Percentiles rank a stretch among this genome's conserved stretches.
Conservation (phyloP, 257 asterid species). For the Phtheirospermum japonicum region DNA sequence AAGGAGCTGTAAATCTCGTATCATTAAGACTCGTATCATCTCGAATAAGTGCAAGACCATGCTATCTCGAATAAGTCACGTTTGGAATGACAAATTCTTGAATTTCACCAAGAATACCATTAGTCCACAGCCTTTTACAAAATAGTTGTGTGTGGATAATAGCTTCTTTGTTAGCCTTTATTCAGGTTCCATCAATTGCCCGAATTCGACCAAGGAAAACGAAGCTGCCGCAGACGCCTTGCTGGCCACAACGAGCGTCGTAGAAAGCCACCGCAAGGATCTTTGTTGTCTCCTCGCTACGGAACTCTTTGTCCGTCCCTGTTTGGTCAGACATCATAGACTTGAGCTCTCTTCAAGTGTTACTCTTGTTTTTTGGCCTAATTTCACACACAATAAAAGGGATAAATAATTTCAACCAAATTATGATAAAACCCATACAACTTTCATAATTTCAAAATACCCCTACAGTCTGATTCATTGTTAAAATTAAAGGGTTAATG, state of each 20-base stretch:
- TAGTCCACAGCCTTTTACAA: not conserved
- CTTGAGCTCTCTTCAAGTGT: not conserved
- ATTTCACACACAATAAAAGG: too few species aligned
- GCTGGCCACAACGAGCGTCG: conserved; percentile 95
- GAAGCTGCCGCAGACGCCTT: conserved; percentile 94
- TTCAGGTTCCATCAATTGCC: conserved; percentile 83
- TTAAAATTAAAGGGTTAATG: too few species aligned
- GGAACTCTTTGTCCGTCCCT: conserved; percentile 53
- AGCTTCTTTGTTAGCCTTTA: conserved; percentile 29
- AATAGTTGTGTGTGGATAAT: conserved; percentile 18
- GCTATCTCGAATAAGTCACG: too few species aligned
- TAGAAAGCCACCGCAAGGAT: conserved; percentile 72
- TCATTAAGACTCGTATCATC: too few species aligned
- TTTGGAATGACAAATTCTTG: not conserved
- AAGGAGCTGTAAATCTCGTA: too few species aligned
- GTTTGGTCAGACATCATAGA: conserved; percentile 47
- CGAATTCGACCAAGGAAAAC: conserved; percentile 88
- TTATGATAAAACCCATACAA: not conserved
- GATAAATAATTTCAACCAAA: not conserved
- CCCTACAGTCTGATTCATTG: not conserved
- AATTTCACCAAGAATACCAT: not conserved
- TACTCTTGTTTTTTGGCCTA: not conserved
- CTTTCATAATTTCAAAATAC: not conserved
- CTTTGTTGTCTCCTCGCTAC: conserved; percentile 52
- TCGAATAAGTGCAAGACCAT: too few species aligned